Evolutionary conservation across 345 rosid species (phyloP), one percentile per base, ranked within the genome.

Genomic region (Pugionium cornutum): DNA sequence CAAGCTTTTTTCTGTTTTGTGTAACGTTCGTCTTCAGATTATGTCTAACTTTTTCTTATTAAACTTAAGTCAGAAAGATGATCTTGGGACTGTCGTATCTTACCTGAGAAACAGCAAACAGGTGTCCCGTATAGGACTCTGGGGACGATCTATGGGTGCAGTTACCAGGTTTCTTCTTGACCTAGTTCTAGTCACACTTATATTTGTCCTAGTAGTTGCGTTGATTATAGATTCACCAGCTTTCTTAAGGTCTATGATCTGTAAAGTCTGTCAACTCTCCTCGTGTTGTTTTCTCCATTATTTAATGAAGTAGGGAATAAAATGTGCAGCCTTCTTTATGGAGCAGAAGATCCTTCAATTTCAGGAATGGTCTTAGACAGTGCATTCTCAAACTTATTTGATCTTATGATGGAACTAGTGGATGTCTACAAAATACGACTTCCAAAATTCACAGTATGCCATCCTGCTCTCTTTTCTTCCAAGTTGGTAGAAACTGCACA

Each of bases 131-230:
- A 83, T 90, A 47, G 99, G 95, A 66, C 97, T 94, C 3, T 94
- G 99, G 99, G 99, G 99, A 69, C 90, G 99, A 61, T 94, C 99
- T 43, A 94, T 94, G 99, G 99, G 99, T 58, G 99, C 99, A 2
- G 99, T 94, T 67, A 94, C 99, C 61, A 77, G 99, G 99, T 94
- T 77, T 37, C 62, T 72, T 65, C 76, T 50, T 74, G 35, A 49
- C 51, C 59, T 52, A 53, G 29, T 68, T 57, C 42, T 40, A 58
- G 41, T 62, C 47, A 43, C 51, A 31, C 32, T 73, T 10, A 67
- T 8, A 43, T 11, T 46, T 7, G 58, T 56, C 18, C 18, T 50
- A 42, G 33, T 54, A 51, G 36, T n/a, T 63, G 67, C 73, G n/a
- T 47, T 4, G 53, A 64, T 26, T 53, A 36, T 39, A 49, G 58